Evolutionary conservation across 1,284 basidiomycete species (phyloP).

Genomic region (Pterulicium gracile): DNA sequence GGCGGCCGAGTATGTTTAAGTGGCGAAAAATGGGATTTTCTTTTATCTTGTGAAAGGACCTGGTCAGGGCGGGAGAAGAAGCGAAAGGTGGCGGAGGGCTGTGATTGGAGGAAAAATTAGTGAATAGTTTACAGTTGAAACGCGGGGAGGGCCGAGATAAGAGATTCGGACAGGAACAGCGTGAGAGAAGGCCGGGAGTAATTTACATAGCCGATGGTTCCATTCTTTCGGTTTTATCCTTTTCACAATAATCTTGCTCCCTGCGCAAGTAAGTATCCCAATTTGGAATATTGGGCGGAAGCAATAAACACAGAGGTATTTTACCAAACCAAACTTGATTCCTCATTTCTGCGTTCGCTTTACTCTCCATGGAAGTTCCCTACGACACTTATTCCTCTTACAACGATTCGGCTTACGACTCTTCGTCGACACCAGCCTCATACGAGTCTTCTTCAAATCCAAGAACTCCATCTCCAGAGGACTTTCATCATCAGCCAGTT

Average conservation of each 20-base stretch:
- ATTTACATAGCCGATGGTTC: background rate
- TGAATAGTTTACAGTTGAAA: background rate
- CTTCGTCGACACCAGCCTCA: no score
- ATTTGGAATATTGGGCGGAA: background rate
- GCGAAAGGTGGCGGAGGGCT: background rate
- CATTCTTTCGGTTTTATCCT: background rate
- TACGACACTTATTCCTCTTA: slow-evolving; percentile 56
- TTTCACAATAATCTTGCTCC: no score
- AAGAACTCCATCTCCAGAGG: no score
- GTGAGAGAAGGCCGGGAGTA: background rate
- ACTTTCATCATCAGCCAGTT: no score
- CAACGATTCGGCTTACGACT: slow-evolving; percentile 31
- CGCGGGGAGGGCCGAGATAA: background rate
- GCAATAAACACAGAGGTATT: background rate
- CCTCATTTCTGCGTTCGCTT: slow-evolving; percentile 16
- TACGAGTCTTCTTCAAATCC: no score
- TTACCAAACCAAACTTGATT: slow-evolving; percentile 5
- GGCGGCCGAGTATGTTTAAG: no score
- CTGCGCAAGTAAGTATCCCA: no score
- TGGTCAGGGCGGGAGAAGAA: background rate
- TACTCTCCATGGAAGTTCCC: slow-evolving; percentile 37
- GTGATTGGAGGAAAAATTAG: background rate
- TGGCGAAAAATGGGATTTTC: no score
- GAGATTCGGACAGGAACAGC: background rate
- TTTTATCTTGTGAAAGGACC: background rate